A percentile compares a stretch with the other conserved stretches of the same genome.
Evolutionary conservation across 2,329 filamentous ascomycete genomes (phyloP).

Genomic region (Apiospora marii): DNA sequence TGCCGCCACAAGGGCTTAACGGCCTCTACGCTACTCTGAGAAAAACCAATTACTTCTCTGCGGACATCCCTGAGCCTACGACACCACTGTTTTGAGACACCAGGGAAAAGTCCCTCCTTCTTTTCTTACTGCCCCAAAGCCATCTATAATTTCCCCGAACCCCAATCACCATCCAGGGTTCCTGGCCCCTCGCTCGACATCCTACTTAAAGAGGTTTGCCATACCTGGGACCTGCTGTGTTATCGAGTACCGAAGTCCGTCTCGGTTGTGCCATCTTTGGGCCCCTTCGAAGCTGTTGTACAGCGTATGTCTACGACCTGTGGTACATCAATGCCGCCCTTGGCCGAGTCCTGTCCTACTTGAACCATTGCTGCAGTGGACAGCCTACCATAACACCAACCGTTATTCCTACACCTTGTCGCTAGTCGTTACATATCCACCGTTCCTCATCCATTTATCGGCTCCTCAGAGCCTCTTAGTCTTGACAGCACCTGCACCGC

Average conservation of each 20-base stretch:
- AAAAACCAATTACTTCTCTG: slow-evolving; percentile 12
- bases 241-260: slow-evolving; percentile 25
- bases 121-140: not conserved
- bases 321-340: slow-evolving; percentile 32
- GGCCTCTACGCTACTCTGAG: slow-evolving; percentile 5
- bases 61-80: slow-evolving; percentile 8
- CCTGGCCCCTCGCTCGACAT: not conserved
- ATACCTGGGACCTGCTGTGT: slow-evolving; percentile 24
- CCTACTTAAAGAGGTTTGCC: slow-evolving; percentile 13
- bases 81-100: not conserved
- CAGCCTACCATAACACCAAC: not conserved
- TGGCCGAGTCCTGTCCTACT: slow-evolving; percentile 26
- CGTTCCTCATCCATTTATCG: slow-evolving; percentile 2
- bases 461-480: not conserved
- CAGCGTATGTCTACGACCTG: slow-evolving; percentile 31
- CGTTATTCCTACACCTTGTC: slow-evolving; percentile 21
- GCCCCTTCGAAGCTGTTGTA: slow-evolving; percentile 35
- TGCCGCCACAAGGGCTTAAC: slow-evolving; percentile 18
- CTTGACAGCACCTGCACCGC: not conserved
- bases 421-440: slow-evolving; percentile 29
- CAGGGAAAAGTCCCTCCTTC: not conserved
- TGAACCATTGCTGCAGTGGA: slow-evolving; percentile 15
- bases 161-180: slow-evolving; percentile 3
- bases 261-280: slow-evolving; percentile 19
- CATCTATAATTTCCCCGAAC: slow-evolving; percentile 21